phyloP scores from a whole-genome alignment of 2,329 filamentous ascomycete genomes.

The Xylariaceae sp. region DNA sequence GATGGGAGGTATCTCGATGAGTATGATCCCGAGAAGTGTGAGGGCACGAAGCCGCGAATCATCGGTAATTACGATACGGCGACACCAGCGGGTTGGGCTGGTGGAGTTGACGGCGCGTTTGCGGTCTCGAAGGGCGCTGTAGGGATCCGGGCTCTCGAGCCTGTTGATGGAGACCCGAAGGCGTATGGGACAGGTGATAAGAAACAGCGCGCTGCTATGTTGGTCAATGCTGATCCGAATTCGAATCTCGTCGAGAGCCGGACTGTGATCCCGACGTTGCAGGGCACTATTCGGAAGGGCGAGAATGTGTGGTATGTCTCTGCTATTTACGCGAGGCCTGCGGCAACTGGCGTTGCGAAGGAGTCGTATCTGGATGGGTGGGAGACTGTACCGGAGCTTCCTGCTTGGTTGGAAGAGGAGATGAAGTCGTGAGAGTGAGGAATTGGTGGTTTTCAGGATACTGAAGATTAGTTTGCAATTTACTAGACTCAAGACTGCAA shows the following conservation, averaged over 20 bases:
- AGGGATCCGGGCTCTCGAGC: slow-evolving; percentile 53
- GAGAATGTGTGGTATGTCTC: slow-evolving; percentile 64
- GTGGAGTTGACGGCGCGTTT: slow-evolving; percentile 50
- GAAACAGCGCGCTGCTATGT: slow-evolving; percentile 52
- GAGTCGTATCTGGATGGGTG: slow-evolving; percentile 57
- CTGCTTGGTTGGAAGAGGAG: slow-evolving; percentile 56
- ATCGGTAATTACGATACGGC: slow-evolving; percentile 59
- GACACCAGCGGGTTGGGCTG: slow-evolving; percentile 50
- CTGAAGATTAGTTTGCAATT: too few species aligned
- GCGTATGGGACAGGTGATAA: slow-evolving; percentile 26
- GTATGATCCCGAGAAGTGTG: slow-evolving; percentile 42
- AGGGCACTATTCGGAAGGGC: slow-evolving; percentile 55
- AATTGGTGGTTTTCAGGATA: neutral
- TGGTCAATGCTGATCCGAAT: slow-evolving; percentile 75
- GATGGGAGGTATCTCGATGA: slow-evolving; percentile 49
- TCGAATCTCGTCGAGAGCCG: slow-evolving; percentile 71
- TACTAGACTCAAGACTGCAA: too few species aligned
- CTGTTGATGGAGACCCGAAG: slow-evolving; percentile 3
- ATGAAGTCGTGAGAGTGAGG: slow-evolving; percentile 32
- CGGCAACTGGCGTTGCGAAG: slow-evolving; percentile 47
- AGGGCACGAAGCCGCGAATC: slow-evolving; percentile 52
- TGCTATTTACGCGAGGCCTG: slow-evolving; percentile 67
- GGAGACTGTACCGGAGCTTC: slow-evolving; percentile 55
- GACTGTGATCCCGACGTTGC: slow-evolving; percentile 67
- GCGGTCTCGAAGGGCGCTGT: slow-evolving; percentile 54